phyloP scores from a whole-genome alignment of 176 grass and related monocot genomes.

The Eleusine coracana region DNA sequence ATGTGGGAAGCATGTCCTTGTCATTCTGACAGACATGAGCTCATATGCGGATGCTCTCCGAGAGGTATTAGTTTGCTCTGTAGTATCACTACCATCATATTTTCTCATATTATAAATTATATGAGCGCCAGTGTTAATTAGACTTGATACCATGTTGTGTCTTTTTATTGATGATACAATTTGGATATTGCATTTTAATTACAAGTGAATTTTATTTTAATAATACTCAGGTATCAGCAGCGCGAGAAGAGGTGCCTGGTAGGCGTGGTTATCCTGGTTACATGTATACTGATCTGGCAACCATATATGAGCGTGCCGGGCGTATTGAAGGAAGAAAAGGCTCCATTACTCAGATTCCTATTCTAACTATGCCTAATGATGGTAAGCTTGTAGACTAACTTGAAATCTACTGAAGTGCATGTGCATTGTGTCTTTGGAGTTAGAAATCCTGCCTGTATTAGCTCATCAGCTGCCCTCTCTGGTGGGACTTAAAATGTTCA shows the following conservation, averaged over 20 bases:
- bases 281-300: conserved; percentile 96
- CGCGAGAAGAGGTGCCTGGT: conserved; percentile 91
- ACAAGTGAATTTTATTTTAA: background rate
- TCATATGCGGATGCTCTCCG: conserved; percentile 96
- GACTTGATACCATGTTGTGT: background rate
- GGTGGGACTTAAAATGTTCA: background rate
- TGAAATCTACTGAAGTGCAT: background rate
- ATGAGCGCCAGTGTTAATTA: background rate
- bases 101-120: conserved; percentile 31
- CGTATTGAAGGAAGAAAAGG: conserved; percentile 94
- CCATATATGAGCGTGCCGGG: conserved; percentile 93
- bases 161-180: background rate
- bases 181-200: conserved; percentile 16
- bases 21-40: conserved; percentile 96
- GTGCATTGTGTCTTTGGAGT: background rate
- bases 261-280: conserved; percentile 98
- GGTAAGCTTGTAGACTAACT: conserved; percentile 47
- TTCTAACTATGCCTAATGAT: conserved; percentile 97
- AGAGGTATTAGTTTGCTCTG: conserved; percentile 55
- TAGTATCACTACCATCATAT: background rate
- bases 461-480: background rate
- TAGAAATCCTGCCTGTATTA: background rate
- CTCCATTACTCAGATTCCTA: conserved; percentile 94
- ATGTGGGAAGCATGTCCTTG: conserved; percentile 92
- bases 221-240: conserved; percentile 76